phyloP scores from a whole-genome alignment of 371 early-diverging fungal genomes.

The Entomophthora muscae region DNA sequence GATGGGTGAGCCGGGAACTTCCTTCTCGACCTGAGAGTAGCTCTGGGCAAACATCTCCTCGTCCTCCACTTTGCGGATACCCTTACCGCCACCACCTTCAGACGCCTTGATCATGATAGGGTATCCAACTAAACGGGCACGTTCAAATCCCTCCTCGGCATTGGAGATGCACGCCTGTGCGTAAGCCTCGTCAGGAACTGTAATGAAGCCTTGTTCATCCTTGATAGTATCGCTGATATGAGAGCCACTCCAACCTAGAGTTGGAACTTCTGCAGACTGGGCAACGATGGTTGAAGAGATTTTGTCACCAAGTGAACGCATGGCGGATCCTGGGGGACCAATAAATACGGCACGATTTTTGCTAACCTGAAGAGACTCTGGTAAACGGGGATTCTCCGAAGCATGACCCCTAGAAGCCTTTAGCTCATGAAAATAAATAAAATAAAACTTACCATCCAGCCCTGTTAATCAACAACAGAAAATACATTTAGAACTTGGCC shows the following conservation, averaged over 20 bases:
- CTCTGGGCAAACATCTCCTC: too few species aligned
- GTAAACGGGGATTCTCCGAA: conserved; percentile 92
- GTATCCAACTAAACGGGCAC: conserved; percentile 83
- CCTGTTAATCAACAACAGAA: conserved; percentile 12
- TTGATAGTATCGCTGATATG: conserved; percentile 51
- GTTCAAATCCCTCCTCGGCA: too few species aligned
- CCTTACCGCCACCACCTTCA: conserved; percentile 99
- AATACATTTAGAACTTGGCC: neutral
- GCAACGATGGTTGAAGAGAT: conserved; percentile 97
- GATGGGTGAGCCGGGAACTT: too few species aligned
- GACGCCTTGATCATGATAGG: conserved; percentile 98
- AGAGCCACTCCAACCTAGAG: too few species aligned
- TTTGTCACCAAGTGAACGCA: too few species aligned
- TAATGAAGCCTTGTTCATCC: too few species aligned
- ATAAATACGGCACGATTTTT: too few species aligned
- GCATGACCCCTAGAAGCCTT: conserved; percentile 93
- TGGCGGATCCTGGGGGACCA: too few species aligned
- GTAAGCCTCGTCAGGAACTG: conserved; percentile 64
- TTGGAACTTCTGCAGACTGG: conserved; percentile 88
- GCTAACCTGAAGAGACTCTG: conserved; percentile 68
- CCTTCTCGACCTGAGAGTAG: too few species aligned
- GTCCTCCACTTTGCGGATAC: conserved; percentile 81
- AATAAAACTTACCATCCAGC: conserved; percentile 21
- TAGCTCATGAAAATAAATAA: neutral
- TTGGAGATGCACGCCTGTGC: conserved; percentile 58